A percentile compares a stretch with the other conserved stretches of the same genome.
phyloP scores from a whole-genome alignment of 306 rosid genomes.

The Acacia crassicarpa region DNA sequence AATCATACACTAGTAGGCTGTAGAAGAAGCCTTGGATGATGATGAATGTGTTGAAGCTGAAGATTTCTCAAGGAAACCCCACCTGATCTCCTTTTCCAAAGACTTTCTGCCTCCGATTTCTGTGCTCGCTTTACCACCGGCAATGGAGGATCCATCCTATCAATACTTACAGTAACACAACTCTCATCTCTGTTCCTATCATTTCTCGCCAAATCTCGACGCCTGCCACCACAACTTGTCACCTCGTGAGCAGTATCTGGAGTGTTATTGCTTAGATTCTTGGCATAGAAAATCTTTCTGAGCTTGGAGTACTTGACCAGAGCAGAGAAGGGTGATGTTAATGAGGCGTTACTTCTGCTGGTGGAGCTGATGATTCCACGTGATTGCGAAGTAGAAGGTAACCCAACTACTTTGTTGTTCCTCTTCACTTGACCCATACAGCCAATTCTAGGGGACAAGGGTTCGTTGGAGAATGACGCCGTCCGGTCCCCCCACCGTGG shows the following conservation, averaged over 20 bases:
- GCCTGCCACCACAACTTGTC: conserved; percentile 34
- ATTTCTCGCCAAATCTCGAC: conserved; percentile 9
- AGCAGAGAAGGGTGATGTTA: conserved; percentile 24
- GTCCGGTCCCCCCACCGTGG: conserved; percentile 36
- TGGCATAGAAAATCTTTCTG: conserved; percentile 65
- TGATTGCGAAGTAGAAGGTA: conserved; percentile 36
- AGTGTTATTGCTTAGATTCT: conserved; percentile 38
- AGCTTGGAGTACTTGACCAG: conserved; percentile 61
- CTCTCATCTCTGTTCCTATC: conserved; percentile 27
- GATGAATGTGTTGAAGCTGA: conserved; percentile 58
- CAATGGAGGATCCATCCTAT: conserved; percentile 69
- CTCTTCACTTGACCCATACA: conserved; percentile 90
- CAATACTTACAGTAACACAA: conserved; percentile 35
- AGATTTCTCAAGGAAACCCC: conserved; percentile 54
- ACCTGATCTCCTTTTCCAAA: conserved; percentile 81
- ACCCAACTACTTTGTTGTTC: conserved; percentile 57
- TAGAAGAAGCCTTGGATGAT: conserved; percentile 39
- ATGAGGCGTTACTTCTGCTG: conserved; percentile 14
- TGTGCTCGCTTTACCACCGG: conserved; percentile 56
- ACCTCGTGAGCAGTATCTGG: background rate
- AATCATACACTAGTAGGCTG: conserved; percentile 60
- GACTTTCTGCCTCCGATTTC: conserved; percentile 39
- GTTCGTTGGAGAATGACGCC: conserved; percentile 45
- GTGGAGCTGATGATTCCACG: background rate
- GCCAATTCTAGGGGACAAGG: conserved; percentile 74